Conservation (phyloP, 805 yeast species). For the Saccharomycopsis capsularis region DNA sequence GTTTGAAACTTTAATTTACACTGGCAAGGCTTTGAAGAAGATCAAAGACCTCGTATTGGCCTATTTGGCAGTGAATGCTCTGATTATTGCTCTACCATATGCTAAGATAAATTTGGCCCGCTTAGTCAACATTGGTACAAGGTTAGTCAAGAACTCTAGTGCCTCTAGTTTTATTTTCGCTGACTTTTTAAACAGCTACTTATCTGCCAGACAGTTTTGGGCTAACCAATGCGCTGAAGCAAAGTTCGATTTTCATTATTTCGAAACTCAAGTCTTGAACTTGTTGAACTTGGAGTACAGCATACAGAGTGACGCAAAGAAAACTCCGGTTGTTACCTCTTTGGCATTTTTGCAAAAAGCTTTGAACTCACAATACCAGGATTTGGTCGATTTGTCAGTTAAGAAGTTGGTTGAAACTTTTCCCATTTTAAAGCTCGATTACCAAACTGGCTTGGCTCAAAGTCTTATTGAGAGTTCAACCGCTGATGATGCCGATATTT, state of each 20-base stretch:
- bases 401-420: slow-evolving; percentile 50
- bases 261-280: slow-evolving; percentile 54
- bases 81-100: slow-evolving; percentile 41
- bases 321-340: slow-evolving; percentile 7
- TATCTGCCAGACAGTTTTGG: slow-evolving; percentile 41
- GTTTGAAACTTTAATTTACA: slow-evolving; percentile 29
- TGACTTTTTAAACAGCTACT: slow-evolving; percentile 39
- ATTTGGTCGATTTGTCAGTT: slow-evolving; percentile 43
- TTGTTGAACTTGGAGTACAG: slow-evolving; percentile 59
- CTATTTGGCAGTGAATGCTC: slow-evolving; percentile 65
- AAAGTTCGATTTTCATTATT: slow-evolving; percentile 42
- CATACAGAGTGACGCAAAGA: slow-evolving; percentile 37
- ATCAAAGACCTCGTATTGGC: slow-evolving; percentile 54
- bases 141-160: slow-evolving; percentile 34
- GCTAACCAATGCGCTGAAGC: slow-evolving; percentile 37
- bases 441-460: slow-evolving; percentile 50
- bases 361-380: slow-evolving; percentile 39
- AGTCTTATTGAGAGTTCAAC: slow-evolving; percentile 50
- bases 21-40: slow-evolving; percentile 35
- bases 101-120: slow-evolving; percentile 47
- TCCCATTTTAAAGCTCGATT: slow-evolving; percentile 46
- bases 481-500: slow-evolving; percentile 32
- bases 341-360: slow-evolving; percentile 52
- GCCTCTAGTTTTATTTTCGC: slow-evolving; percentile 43
- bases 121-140: slow-evolving; percentile 35